Base-by-base conservation (phyloP, 2,329 filamentous ascomycete genomes). In the Epichloe elymi region DNA sequence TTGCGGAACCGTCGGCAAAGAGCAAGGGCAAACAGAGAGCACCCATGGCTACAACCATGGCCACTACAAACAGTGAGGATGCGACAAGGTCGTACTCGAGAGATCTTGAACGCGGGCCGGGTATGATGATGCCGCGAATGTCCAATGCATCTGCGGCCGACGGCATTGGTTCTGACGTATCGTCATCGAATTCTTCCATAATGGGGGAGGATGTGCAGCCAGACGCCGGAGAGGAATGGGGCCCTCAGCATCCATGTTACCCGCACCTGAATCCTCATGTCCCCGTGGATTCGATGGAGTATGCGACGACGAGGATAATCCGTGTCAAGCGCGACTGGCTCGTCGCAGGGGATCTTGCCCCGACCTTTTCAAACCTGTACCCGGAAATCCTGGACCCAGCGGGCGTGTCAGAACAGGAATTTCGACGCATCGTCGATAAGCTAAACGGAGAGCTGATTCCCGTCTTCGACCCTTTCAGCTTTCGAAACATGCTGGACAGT, bases 211-310 rank as follows among this genome's bases (percentile, higher is more conserved):
- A 83, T 46, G 75, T 85, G 36, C 78, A 82, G 47, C 75, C 78
- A 20, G 82, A 81, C 30, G 74, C 82, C 49, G 85, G 86, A 55
- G 81, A 88, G 48, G 81, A 88, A 67, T 98, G 93, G 93, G 91
- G 93, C 0, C 89, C 90, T 14, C 82, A 85, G 40, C 93, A 98
- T 65, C 91, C 93, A 4, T 98, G 93, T 66, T 97, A 84, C 63
- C 93, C 93, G 46, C 93, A 97, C 63, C 72, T 88, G 39, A 97
- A 97, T 62, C 86, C 90, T 0, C 90, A 98, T 65, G 91, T 96
- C 5, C 83, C 90, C 0, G 64, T 86, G 11, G 74, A 82, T 51
- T 94, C 88, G 7, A 74, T 79, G 14, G 81, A 94, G 57, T 88
- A 88, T 61, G 68, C 75, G 44, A 81, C 75, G 6, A 98, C 93